Evolutionary conservation across 352 stramenopile genomes (phyloP), one percentile per base, ranked within the genome.

Genomic region (Pythium aphanidermatum): DNA sequence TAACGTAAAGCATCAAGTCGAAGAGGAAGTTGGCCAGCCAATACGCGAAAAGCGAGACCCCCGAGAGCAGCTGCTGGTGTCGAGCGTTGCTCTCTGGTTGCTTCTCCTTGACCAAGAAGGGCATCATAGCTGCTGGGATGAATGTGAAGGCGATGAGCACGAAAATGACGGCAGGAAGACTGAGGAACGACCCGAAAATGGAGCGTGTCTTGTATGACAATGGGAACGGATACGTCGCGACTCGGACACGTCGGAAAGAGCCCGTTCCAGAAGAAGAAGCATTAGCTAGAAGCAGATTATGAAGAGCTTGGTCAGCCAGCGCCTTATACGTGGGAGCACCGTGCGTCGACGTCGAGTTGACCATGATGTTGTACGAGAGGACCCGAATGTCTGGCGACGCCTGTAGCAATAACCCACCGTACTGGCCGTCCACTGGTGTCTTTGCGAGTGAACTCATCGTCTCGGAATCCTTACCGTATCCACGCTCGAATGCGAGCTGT

Each of bases 101-200:
- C 51, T 89, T 89, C 52, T 99, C 96, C 34, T 96, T 91, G 29
- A 99, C 95, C 17, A 99, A 68, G 66, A 98, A 98, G 14, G 91
- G 89, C 54, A 95, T 96, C 44, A 95, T 95, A 2, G 84, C 81
- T 3, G 86, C 91, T 0, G 91, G 89, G 27, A 98, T 80, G 54
- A 98, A 97, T 23, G 90, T 90, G 50, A 98, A 94, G 3, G 86
- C 89, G 14, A 97, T 81, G 16, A 97, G 63, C 39, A 97, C 74
- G 33, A 97, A 83, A 20, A 92, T 79, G 7, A 76, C 63, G 5
- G 86, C 84, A 6, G 92, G 65, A 1, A 98, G 58, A 17, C 62
- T 79, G 17, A 83, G 40, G 33, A 75, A 80, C 11, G 74, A 77
- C 32, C 68, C 68, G 38, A 85, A 83, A 20, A 85, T 65, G 13